Evolutionary conservation across 2,329 filamentous ascomycete genomes (phyloP), one percentile per base, ranked within the genome.

Genomic region (Trichoderma brevicompactum): DNA sequence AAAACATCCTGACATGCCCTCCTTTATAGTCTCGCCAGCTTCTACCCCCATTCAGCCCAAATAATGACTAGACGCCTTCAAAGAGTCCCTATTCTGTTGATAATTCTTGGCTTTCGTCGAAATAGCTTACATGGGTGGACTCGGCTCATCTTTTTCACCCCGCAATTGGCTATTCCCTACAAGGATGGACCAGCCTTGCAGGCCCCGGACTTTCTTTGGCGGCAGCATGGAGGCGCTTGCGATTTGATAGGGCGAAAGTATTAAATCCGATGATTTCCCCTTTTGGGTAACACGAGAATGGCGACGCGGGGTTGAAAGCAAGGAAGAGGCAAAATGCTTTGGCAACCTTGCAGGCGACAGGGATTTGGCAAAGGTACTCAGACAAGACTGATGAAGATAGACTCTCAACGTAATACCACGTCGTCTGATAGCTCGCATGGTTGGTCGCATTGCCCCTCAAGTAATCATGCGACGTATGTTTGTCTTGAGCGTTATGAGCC

Each of bases 1-100:
- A 55, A 49, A 34, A 34, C 43, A 69, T 9, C 68, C 69, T 3
- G 56, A 67, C 12, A 66, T 63, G 4, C 71, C 71, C 23, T 7
- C 71, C 73, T 64, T 64, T 64, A 56, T 56, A 64, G 61, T 34
- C 43, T 50, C 23, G 44, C 34, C 50, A 43, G 13, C 41, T 41
- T 43, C 52, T 49, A 43, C 43, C 44, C 44, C 38, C 48, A 41
- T 64, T 34, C 49, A 56, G 52, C 17, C 19, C n/a, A 41, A 50
- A 28, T 32, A 49, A 34, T 9, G 52, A 32, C 36, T 40, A 56
- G 61, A 56, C 44, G n/a, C 19, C 28, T 7, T 19, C 32, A 10
- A 38, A 52, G 36, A 48, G 17, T 17, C 19, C 43, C n/a, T 54
- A 23, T 19, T 41, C 43, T 46, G 28, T 28, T 55, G 58, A 23